Base-by-base conservation (phyloP, 177 flowering plant genomes). In the Vitis hybrid region DNA sequence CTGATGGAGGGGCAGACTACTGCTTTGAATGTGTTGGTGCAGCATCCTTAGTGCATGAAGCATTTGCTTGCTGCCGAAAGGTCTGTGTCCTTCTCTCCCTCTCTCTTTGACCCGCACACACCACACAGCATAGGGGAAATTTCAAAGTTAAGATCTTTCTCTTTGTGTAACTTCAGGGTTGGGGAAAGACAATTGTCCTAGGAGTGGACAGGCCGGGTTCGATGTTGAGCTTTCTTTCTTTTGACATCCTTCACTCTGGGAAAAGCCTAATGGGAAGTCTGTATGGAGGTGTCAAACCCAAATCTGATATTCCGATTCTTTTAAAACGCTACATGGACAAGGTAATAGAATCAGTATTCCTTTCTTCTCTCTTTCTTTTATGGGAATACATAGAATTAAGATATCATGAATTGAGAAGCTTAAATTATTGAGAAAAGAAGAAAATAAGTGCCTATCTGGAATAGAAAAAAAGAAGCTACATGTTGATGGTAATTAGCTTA, bases 21-120 rank as follows among this genome's bases (percentile, higher is more conserved):
- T 85, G 97, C 81, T 91, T 93, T 52, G 98, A 93, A 70, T 90
- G 97, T 59, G 92, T 91, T 57, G 98, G 98, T 7, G 14, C 64
- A 75, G 70, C 87, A 51, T 84, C 88, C 11, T 62, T 91, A 75
- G 87, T 90, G 68, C 73, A 83, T 2, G 91, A 91, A 78, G 98
- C 98, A 51, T 90, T 65, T 75, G 83, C 85, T 38, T 78, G 85
- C 73, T 85, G 89, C 74, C 76, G 93, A 55, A 82, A 86, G 86
- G 98, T 92, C 31, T 44, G 31, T 31, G 50, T 68, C 28, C 52
- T 18, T 68, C 57, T 64, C 67, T 50, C 51, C 67, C 51, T 44
- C n/a, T 22, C 55, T 17, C 57, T 6, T 47, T 18, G 19, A 14
- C 13, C 9, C 7, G 4, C 52, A 10, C 22, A 64, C 63, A 60